Conservation (phyloP, 2,329 filamentous ascomycete genomes). For the Canariomyces notabilis region DNA sequence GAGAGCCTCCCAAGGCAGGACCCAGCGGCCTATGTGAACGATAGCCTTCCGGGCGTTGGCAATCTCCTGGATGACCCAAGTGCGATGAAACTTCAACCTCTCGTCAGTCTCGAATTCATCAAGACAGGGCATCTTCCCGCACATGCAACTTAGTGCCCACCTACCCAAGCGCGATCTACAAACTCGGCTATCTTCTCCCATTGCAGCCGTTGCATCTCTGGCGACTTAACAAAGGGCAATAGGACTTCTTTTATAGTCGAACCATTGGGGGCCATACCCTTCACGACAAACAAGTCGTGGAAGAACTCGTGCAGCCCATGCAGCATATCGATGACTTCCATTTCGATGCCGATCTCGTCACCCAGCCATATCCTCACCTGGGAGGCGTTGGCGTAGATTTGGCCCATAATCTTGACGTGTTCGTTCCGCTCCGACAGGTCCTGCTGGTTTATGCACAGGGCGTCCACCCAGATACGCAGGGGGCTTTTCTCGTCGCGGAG, state of each 20-base stretch:
- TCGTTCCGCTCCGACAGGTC: slow-evolving; percentile 11
- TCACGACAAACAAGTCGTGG: neutral
- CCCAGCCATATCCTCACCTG: neutral
- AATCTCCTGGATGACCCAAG: slow-evolving; percentile 6
- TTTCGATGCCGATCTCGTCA: slow-evolving; percentile 1
- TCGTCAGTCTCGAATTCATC: neutral
- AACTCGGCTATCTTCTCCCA: slow-evolving; percentile 1
- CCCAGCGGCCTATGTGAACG: neutral
- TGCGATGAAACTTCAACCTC: slow-evolving; percentile 1
- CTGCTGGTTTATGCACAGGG: slow-evolving; percentile 18
- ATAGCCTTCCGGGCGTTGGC: neutral
- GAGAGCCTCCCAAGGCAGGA: neutral
- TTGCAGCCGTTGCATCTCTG: neutral
- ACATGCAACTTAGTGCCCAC: neutral
- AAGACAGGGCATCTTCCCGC: no score
- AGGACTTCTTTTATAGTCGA: neutral
- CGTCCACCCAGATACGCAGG: slow-evolving; percentile 14
- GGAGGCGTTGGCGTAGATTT: slow-evolving; percentile 8
- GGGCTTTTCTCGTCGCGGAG: slow-evolving; percentile 4
- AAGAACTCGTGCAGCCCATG: neutral
- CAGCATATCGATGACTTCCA: neutral
- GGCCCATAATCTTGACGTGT: slow-evolving; percentile 14
- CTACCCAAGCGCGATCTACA: neutral
- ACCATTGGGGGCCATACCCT: neutral
- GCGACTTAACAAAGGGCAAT: neutral